Evolutionary conservation across 495 filamentous ascomycete species (phyloP).

Genomic region (Hyaloscypha finlandica): DNA sequence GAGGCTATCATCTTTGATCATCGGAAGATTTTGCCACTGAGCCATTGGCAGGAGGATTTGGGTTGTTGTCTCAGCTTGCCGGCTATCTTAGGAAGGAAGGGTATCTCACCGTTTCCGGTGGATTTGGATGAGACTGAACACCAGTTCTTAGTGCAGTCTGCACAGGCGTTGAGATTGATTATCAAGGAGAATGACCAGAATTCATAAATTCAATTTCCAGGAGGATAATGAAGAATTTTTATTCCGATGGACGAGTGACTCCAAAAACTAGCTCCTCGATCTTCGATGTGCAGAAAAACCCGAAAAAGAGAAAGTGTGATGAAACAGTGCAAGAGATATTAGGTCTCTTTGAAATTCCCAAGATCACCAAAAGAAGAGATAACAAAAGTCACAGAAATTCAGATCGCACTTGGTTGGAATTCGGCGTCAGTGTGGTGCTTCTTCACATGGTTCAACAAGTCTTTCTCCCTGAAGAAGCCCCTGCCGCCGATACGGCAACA

Average conservation of each 20-base stretch:
- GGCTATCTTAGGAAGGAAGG: slow-evolving; percentile 39
- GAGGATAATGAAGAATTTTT: too few relatives aligned
- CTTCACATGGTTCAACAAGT: slow-evolving; percentile 36
- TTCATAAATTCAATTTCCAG: not conserved
- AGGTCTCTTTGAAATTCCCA: too few relatives aligned
- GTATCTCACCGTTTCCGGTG: slow-evolving; percentile 35
- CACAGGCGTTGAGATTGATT: slow-evolving; percentile 30
- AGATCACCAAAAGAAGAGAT: too few relatives aligned
- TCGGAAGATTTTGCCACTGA: slow-evolving; percentile 36
- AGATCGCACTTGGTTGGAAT: too few relatives aligned
- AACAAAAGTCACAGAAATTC: too few relatives aligned
- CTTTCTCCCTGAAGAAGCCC: slow-evolving; percentile 36
- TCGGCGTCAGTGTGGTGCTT: not conserved
- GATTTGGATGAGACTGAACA: slow-evolving; percentile 34
- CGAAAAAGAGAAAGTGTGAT: too few relatives aligned
- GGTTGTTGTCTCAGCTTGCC: slow-evolving; percentile 42
- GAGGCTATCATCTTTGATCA: slow-evolving; percentile 39
- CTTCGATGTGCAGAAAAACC: too few relatives aligned
- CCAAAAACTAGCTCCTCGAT: too few relatives aligned
- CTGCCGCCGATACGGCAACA: slow-evolving; percentile 37
- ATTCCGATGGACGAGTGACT: too few relatives aligned
- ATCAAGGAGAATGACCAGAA: slow-evolving; percentile 23
- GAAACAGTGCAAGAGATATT: too few relatives aligned
- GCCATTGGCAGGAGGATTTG: slow-evolving; percentile 39
- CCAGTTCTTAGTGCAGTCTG: slow-evolving; percentile 32